Evolutionary conservation across 164 flowering plant species (phyloP), one percentile per base, ranked within the genome.

Genomic region (Houttuynia cordata): DNA sequence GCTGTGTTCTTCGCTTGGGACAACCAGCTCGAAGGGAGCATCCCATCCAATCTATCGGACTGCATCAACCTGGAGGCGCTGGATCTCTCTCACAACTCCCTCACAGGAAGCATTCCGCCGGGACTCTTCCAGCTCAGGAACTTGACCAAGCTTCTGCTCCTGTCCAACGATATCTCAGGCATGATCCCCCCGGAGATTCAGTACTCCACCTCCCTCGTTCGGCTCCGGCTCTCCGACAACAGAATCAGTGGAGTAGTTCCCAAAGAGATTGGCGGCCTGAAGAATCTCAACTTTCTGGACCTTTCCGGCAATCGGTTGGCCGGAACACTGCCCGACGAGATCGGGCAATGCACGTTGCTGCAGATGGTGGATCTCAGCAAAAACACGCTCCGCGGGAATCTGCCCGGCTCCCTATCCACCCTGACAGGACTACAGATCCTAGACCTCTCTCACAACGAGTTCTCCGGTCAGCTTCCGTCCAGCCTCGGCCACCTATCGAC

Each of bases 81-180:
- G 10, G 94, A 87, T 64, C 75, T 87, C 67, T 87, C 94, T 0
- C 87, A 78, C 51, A 87, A 84, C 61, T 70, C 77, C 3, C 83
- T 87, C 63, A 80, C 87, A 42, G 92, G 89, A 12, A 74, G 66
- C 58, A 70, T 91, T 25, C 96, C 97, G 10, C 63, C 86, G 0
- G 79, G 84, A 8, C 34, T 92, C 21, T 89, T 92, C 65, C 75
- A 73, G 73, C 83, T 92, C 7, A 68, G 56, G 10, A 89, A 87
- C 62, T 75, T 92, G 57, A 85, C 93, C 10, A 92, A 89, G 69
- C 75, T 92, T 51, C 81, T 92, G 19, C 67, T 92, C 74, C 70
- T 92, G 30, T 79, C 79, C 7, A 89, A 92, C 69, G 88, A 79
- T 23, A 73, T 92, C 18, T 87, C 96, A 0, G 98, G 98, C 45